phyloP scores from a whole-genome alignment of 2,329 filamentous ascomycete genomes.

The Aspergillus uvarum region DNA sequence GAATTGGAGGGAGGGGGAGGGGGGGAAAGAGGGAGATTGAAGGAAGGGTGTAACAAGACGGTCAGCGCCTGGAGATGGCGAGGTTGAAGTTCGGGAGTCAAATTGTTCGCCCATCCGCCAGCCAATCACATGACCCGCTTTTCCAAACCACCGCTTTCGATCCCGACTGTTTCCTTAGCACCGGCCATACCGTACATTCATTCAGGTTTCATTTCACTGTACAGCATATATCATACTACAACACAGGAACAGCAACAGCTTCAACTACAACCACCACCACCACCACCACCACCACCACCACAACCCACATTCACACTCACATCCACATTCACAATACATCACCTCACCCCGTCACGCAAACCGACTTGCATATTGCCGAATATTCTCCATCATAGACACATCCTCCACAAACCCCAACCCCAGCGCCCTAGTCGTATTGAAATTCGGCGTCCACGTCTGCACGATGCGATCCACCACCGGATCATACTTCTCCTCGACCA shows the following conservation, averaged over 20 bases:
- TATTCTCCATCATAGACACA: slow-evolving; percentile 43
- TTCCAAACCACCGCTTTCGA: slow-evolving; percentile 37
- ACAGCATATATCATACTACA: not conserved
- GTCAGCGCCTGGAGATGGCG: slow-evolving; percentile 34
- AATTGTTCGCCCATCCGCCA: slow-evolving; percentile 44
- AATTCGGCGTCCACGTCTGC: slow-evolving; percentile 60
- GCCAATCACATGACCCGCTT: slow-evolving; percentile 48
- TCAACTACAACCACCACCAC: too few species aligned
- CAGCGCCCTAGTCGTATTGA: slow-evolving; percentile 56
- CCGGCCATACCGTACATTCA: too few species aligned
- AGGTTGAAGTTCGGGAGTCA: slow-evolving; percentile 47
- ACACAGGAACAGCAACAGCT: not conserved
- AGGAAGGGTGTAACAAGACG: slow-evolving; percentile 28
- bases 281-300: not conserved
- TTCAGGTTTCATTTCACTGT: not conserved
- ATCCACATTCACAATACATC: not conserved
- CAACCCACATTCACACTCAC: too few species aligned
- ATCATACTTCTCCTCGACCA: slow-evolving; percentile 57
- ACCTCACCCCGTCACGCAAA: slow-evolving; percentile 6
- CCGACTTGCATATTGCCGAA: slow-evolving; percentile 38
- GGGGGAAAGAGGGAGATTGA: slow-evolving; percentile 54
- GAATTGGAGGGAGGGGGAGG: slow-evolving; percentile 45
- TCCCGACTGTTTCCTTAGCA: slow-evolving; percentile 37
- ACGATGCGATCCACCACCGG: slow-evolving; percentile 57
- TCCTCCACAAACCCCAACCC: slow-evolving; percentile 48